phyloP scores from a whole-genome alignment of 1,284 basidiomycete genomes.

The Taiwanofungus camphoratus region DNA sequence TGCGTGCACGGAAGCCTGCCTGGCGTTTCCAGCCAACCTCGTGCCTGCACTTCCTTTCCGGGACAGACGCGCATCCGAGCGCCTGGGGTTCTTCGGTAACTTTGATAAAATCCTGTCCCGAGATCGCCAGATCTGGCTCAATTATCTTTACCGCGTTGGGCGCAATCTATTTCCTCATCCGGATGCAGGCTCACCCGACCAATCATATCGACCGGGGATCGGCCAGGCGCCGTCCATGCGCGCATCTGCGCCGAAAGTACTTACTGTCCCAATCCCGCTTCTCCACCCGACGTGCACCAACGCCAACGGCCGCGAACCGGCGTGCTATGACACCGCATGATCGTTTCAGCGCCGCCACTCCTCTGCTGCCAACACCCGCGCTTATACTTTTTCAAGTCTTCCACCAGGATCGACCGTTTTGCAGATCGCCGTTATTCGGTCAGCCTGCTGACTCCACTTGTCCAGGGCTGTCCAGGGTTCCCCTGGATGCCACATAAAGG shows the following conservation, averaged over 20 bases:
- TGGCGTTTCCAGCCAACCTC: conserved; percentile 6
- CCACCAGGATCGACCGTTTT: background rate
- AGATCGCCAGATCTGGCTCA: conserved; percentile 8
- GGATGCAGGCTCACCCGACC: no score
- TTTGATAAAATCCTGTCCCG: conserved; percentile 9
- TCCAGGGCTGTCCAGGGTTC: background rate
- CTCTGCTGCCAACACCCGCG: background rate
- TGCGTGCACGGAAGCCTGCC: conserved; percentile 19
- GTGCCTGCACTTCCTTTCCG: conserved; percentile 6
- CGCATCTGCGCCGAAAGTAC: no score
- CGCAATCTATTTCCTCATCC: background rate
- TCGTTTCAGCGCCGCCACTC: background rate
- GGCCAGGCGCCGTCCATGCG: conserved; percentile 4
- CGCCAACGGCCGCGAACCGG: no score
- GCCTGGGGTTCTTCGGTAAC: conserved; percentile 15
- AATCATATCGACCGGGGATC: no score
- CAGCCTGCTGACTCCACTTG: background rate
- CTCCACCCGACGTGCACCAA: no score
- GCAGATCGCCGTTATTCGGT: background rate
- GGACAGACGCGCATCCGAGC: conserved; percentile 7
- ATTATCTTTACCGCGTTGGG: conserved; percentile 1
- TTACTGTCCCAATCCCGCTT: no score
- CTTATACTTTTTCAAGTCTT: background rate
- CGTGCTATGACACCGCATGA: background rate
- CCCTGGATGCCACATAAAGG: no score